These are phyloP conservation scores for Tuber umbilicatum DNA, from an alignment of 495 filamentous ascomycete genomes.

Conservation along the genomic window DNA sequence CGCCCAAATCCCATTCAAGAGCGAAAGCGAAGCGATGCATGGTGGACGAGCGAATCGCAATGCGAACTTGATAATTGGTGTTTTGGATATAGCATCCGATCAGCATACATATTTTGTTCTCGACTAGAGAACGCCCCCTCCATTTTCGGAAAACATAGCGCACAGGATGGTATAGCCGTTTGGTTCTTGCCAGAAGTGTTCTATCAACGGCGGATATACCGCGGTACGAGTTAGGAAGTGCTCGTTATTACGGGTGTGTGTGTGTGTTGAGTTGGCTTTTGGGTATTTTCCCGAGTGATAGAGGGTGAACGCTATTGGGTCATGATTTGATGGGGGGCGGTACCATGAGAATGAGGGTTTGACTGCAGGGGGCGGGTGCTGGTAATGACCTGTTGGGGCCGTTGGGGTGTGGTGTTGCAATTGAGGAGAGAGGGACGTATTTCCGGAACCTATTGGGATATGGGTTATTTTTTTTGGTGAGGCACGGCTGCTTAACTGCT, in stretches of 20 bases:
- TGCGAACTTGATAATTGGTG: neutral
- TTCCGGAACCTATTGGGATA: neutral
- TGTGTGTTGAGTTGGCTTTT: neutral
- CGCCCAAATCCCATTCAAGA: neutral
- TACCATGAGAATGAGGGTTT: neutral
- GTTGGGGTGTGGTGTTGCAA: neutral
- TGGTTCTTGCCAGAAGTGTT: neutral
- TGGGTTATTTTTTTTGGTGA: neutral
- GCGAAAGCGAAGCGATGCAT: neutral
- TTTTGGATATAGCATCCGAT: neutral
- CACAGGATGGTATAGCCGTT: neutral
- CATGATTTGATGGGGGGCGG: neutral
- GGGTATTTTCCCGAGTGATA: neutral
- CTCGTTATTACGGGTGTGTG: neutral
- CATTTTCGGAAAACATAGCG: neutral
- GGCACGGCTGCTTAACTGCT: neutral
- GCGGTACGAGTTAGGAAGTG: neutral
- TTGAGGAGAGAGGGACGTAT: neutral
- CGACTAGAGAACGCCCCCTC: neutral
- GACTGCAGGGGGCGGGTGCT: neutral
- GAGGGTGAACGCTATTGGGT: neutral
- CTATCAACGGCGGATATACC: neutral
- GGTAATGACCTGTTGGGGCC: neutral
- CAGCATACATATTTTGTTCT: neutral
- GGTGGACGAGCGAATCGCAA: neutral